Evolutionary conservation across 1,139 yeast species (phyloP).

Genomic region (Magnusiomyces suaveolens): DNA sequence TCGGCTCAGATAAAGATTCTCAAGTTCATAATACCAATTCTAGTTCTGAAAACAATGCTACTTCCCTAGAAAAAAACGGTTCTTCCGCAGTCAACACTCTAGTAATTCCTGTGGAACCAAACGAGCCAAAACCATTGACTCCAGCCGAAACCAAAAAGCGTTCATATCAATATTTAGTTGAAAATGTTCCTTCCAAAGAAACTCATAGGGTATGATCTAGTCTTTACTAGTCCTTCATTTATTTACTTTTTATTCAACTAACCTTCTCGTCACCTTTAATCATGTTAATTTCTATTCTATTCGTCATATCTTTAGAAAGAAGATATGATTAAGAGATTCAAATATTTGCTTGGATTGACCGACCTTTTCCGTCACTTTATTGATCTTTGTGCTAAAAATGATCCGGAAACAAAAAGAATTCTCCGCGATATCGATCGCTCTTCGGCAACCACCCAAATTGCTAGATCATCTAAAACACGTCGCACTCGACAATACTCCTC

Average conservation of each 20-base stretch:
- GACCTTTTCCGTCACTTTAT: constrained; percentile 86
- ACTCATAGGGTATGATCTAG: constrained; percentile 10
- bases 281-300: constrained; percentile 20
- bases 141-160: constrained; percentile 11
- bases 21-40: not conserved
- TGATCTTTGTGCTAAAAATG: constrained; percentile 70
- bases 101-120: not conserved
- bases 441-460: not conserved
- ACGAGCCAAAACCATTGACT: constrained; percentile 8
- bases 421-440: constrained; percentile 43
- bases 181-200: constrained; percentile 11
- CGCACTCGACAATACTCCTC: not conserved
- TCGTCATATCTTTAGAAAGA: constrained; percentile 19
- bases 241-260: not conserved
- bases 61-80: not conserved
- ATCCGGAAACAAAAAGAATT: constrained; percentile 54
- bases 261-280: not conserved
- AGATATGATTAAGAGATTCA: constrained; percentile 50
- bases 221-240: not conserved
- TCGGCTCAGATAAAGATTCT: not conserved
- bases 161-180: constrained; percentile 12
- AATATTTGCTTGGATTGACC: constrained; percentile 71
- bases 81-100: not conserved
- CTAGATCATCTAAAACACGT: constrained; percentile 16
- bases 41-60: not conserved